Percentiles rank a stretch among this genome's conserved stretches.
Evolutionary conservation across 768 basidiomycete species (phyloP).

Genomic region (Royoungia palumana): DNA sequence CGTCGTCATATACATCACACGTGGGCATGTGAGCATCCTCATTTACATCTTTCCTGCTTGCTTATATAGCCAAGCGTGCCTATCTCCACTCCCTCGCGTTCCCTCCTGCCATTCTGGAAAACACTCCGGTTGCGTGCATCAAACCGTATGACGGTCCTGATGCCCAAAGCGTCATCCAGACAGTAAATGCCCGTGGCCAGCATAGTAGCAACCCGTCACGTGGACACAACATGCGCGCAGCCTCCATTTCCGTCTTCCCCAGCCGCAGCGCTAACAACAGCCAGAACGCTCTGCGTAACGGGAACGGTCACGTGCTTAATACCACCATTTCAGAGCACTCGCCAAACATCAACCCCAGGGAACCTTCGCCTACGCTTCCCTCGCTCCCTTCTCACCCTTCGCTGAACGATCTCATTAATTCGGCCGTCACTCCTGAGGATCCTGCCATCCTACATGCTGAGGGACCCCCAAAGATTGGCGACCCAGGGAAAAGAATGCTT

Average conservation of each 20-base stretch:
- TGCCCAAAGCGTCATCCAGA: constrained; percentile 81
- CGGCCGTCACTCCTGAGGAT: constrained; percentile 56
- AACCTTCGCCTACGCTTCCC: constrained; percentile 81
- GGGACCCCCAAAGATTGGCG: constrained; percentile 78
- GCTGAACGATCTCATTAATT: constrained; percentile 79
- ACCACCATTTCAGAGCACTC: constrained; percentile 51
- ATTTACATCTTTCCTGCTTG: neutral
- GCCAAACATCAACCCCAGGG: constrained; percentile 46
- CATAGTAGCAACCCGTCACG: constrained; percentile 61
- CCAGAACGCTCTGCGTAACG: constrained; percentile 33
- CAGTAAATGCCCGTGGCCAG: constrained; percentile 70
- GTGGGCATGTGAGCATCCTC: neutral
- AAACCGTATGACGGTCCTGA: constrained; percentile 94
- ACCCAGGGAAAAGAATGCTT: constrained; percentile 87
- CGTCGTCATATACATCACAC: constrained; percentile 36
- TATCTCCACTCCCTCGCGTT: constrained; percentile 88
- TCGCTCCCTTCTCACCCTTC: constrained; percentile 80
- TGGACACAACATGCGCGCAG: constrained; percentile 67
- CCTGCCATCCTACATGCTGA: constrained; percentile 58
- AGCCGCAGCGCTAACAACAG: constrained; percentile 45
- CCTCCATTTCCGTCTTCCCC: constrained; percentile 62
- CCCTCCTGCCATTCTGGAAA: constrained; percentile 66
- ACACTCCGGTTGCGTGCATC: constrained; percentile 59
- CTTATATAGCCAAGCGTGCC: constrained; percentile 26
- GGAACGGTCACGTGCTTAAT: constrained; percentile 37